Evolutionary conservation across 1,284 basidiomycete species (phyloP), one percentile per base, ranked within the genome.

Genomic region (Rhizoctonia solani): DNA sequence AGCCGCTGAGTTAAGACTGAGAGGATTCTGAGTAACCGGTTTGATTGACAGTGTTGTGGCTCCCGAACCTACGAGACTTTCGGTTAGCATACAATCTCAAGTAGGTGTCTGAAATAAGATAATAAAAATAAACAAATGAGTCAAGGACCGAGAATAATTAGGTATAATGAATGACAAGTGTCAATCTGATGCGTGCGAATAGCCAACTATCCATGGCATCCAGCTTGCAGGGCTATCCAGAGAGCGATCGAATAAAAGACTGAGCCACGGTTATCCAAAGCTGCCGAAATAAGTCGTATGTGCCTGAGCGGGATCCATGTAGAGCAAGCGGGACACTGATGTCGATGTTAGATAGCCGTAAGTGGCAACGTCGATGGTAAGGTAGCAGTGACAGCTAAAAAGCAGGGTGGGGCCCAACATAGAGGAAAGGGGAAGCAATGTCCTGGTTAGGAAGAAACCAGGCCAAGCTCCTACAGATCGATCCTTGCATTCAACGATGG

Each of bases 1-100:
- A 8, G 55, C 55, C 29, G 55, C 19, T 25, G 55, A 19, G 19
- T 59, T 59, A 19, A 59, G 55, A 30, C 41, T 46, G 39, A 47
- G 42, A 19, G 42, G n/a, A 30, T 59, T 59, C 29, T 59, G 55
- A 29, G 55, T 2, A n/a, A 47, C 55, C n/a, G 55, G 55, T 19
- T 46, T 46, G 25, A 32, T 42, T 23, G n/a, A 27, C 1, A 47
- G 19, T 2, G 55, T 16, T 13, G 42, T 6, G 11, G 34, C 25
- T 19, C 42, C 23, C 3, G 41, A 21, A 27, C n/a, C 55, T 59
- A 32, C 23, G 29, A 25, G 42, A 42, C 29, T 32, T 30, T 27
- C 9, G 19, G 41, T 14, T 59, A 30, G 13, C 3, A 9, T 39
- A 39, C 8, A 39, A 39, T 39, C 9, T 39, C 37, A 8, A 8